Evolutionary conservation across 345 rosid genomes (phyloP).

Genomic region (Aethionema arabicum): DNA sequence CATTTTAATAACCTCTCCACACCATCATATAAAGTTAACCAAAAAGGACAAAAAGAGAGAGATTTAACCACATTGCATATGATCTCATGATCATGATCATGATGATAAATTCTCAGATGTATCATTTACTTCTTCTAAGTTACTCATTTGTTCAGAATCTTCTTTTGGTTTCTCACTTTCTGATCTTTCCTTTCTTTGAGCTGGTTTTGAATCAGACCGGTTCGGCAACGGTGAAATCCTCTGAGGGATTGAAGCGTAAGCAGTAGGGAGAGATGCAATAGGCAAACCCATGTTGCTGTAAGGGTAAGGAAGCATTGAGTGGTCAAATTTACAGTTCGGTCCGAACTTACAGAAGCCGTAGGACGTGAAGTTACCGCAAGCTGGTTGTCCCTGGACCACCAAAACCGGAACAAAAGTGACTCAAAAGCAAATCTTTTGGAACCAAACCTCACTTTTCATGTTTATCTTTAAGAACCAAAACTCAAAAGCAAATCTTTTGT

Average conservation of each 20-base stretch:
- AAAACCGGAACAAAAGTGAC: constrained; percentile 12
- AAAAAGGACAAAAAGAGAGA: constrained; percentile 24
- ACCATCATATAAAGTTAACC: constrained; percentile 25
- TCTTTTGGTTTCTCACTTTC: constrained; percentile 4
- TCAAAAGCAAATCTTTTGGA: constrained; percentile 1
- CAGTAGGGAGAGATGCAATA: constrained; percentile 22
- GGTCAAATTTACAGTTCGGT: constrained; percentile 71
- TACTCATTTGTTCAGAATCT: constrained; percentile 19
- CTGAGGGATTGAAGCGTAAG: constrained; percentile 17
- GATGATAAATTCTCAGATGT: constrained; percentile 4
- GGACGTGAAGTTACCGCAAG: constrained; percentile 56
- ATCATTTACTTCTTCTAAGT: constrained; percentile 14
- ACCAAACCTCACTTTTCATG: constrained; percentile 1
- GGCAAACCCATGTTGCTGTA: constrained; percentile 17
- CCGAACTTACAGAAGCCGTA: constrained; percentile 75
- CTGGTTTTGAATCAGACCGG: constrained; percentile 28
- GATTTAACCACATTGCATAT: constrained; percentile 8
- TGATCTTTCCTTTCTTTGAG: constrained; percentile 23
- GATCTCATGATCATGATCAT: constrained; percentile 30
- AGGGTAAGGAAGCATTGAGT: constrained; percentile 54
- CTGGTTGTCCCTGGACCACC: constrained; percentile 61
- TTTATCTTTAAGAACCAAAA: neutral
- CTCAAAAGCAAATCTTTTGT: constrained; percentile 5
- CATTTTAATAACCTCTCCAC: constrained; percentile 17
- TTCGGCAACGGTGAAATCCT: constrained; percentile 26